Evolutionary conservation across 2,329 filamentous ascomycete species (phyloP), one percentile per base, ranked within the genome.

Genomic region (Pseudogymnoascus sp.): DNA sequence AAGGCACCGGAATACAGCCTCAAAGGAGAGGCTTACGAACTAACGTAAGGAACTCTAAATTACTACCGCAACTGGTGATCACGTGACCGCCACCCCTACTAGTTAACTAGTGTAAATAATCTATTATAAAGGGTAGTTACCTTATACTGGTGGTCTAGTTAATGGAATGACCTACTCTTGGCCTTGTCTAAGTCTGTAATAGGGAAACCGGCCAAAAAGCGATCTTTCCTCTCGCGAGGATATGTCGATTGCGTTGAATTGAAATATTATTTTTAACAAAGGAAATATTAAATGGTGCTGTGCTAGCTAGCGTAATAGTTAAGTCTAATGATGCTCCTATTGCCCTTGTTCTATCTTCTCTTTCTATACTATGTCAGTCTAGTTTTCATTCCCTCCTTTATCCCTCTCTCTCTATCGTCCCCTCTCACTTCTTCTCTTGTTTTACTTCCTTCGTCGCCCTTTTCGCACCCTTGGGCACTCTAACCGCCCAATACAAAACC

Each of bases 401-500:
- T 38, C 11, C 12, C 36, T 38, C 14, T n/a, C 36, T 38, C 14
- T n/a, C 34, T 16, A 42, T 42, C 38, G 16, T 42, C n/a, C 16
- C 38, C 38, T 42, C 16, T 21, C n/a, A 42, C n/a, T 42, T 42
- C 38, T 42, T 42, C 7, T 21, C 38, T 42, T 42, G 16, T 42
- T 42, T 42, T 8, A 18, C 16, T 38, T 38, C 36, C 36, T 38
- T 38, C 12, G 36, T 14, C 38, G 38, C 38, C 46, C 63, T 66
- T 37, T 64, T 42, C 60, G 43, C 63, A 12, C 66, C 66, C 38
- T 64, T 62, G 5, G 77, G 77, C 62, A 80, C 75, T 8, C 77
- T 72, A 1, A 73, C 75, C 67, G 80, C 71, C 77, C 78, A 84
- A 71, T 85, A 85, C 49, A 85, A 70, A 40, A 77, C 73, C 18